Percentiles rank a stretch among this genome's conserved stretches.
Conservation (phyloP, 352 stramenopile species). For the Pelagophyceae sp. region DNA sequence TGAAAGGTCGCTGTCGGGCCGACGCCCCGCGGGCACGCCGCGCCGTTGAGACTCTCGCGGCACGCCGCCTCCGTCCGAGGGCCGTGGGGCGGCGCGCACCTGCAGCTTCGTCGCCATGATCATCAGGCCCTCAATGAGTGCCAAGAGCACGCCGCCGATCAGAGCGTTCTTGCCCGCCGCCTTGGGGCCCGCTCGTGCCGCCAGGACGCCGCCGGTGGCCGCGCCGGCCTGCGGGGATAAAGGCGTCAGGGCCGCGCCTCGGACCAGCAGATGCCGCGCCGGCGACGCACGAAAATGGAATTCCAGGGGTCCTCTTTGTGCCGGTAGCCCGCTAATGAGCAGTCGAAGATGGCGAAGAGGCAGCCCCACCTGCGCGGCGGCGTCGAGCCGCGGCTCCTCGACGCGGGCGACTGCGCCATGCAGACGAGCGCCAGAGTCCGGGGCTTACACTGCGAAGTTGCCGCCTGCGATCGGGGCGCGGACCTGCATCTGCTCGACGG, state of each 20-base stretch:
- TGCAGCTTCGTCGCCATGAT: conserved; percentile 77
- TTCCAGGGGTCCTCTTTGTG: conserved; percentile 99
- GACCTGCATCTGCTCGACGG: conserved; percentile 85
- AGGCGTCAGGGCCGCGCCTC: not conserved
- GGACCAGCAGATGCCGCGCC: not conserved
- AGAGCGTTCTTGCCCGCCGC: conserved; percentile 81
- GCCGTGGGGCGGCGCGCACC: no score
- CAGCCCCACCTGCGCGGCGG: conserved; percentile 67
- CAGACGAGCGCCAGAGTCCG: no score
- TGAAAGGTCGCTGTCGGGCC: not conserved
- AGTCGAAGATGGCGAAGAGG: conserved; percentile 95
- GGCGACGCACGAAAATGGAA: conserved; percentile 70
- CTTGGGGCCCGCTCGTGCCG: conserved; percentile 80
- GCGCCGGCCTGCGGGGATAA: conserved; percentile 76
- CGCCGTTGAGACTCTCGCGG: not conserved
- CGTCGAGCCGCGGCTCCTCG: no score
- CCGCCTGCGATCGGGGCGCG: conserved; percentile 79
- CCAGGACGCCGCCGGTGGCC: conserved; percentile 87
- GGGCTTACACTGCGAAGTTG: conserved; percentile 47
- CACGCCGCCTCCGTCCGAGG: no score
- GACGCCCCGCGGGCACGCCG: not conserved
- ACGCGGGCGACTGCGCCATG: no score
- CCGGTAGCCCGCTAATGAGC: conserved; percentile 86
- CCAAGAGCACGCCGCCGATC: conserved; percentile 86
- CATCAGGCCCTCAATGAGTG: conserved; percentile 90